Percentiles rank a stretch among this genome's conserved stretches.
Evolutionary conservation across 129 eudicot genomes (phyloP).

Genomic region (Gnaphalium uliginosum): DNA sequence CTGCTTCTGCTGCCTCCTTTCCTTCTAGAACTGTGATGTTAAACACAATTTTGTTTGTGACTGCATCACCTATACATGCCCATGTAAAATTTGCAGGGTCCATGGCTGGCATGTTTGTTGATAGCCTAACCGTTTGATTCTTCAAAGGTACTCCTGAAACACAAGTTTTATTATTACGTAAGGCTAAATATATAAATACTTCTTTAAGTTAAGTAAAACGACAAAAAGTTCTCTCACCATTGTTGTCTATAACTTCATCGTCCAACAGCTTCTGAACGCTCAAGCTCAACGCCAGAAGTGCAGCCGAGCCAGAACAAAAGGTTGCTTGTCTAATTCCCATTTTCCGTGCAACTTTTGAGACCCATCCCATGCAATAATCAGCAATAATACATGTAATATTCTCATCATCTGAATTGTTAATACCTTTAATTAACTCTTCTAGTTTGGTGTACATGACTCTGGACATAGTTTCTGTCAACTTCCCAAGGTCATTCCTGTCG

Average conservation of each 20-base stretch:
- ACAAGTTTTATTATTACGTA: neutral
- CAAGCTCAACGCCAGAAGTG: slow-evolving; percentile 11
- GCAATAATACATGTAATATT: slow-evolving; percentile 44
- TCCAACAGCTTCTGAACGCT: slow-evolving; percentile 38
- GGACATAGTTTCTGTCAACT: slow-evolving; percentile 1
- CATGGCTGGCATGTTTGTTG: slow-evolving; percentile 44
- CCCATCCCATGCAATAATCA: slow-evolving; percentile 46
- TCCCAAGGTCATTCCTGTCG: neutral
- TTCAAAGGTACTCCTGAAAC: slow-evolving; percentile 40
- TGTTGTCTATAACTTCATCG: slow-evolving; percentile 39
- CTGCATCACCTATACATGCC: slow-evolving; percentile 34
- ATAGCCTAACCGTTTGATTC: slow-evolving; percentile 40
- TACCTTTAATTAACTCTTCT: slow-evolving; percentile 31
- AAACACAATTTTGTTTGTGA: slow-evolving; percentile 25
- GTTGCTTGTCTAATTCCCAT: slow-evolving; percentile 31
- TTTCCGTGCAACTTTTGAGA: slow-evolving; percentile 9
- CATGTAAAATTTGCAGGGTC: slow-evolving; percentile 37
- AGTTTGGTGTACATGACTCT: slow-evolving; percentile 35
- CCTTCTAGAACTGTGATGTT: neutral
- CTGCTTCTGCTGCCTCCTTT: slow-evolving; percentile 24
- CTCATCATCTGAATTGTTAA: slow-evolving; percentile 15
- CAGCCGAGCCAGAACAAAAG: slow-evolving; percentile 44
- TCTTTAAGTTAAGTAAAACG: neutral
- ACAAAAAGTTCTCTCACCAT: slow-evolving; percentile 35
- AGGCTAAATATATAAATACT: neutral